Percentiles rank a stretch among this genome's conserved stretches.
Conservation (phyloP, 2,329 filamentous ascomycete species). For the Sclerotinia minor region DNA sequence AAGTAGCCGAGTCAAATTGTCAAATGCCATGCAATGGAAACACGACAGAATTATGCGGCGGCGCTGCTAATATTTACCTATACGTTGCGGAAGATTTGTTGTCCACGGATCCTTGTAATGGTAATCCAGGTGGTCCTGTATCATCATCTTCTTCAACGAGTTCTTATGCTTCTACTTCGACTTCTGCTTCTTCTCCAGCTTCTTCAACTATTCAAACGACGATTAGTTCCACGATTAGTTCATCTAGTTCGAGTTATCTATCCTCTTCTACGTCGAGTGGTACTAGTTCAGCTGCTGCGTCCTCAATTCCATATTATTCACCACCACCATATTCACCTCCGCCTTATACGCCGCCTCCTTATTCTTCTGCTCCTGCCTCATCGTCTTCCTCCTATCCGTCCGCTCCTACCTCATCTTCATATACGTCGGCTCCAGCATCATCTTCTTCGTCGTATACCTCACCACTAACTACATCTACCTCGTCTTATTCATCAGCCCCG, state of each 20-base stretch:
- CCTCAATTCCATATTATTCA: background rate
- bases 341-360: background rate
- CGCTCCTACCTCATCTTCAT: background rate
- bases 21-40: slow-evolving; percentile 40
- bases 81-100: slow-evolving; percentile 51
- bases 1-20: slow-evolving; percentile 33
- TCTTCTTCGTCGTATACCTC: background rate
- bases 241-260: background rate
- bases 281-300: background rate
- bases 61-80: slow-evolving; percentile 40
- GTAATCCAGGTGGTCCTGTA: slow-evolving; percentile 17
- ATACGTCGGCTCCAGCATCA: background rate
- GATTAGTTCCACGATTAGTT: background rate
- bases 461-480: too few species aligned
- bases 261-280: background rate
- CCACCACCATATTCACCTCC: background rate
- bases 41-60: slow-evolving; percentile 42
- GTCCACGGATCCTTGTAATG: slow-evolving; percentile 51
- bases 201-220: slow-evolving; percentile 12
- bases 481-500: too few species aligned
- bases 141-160: slow-evolving; percentile 25
- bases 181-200: slow-evolving; percentile 14
- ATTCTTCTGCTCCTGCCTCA: background rate
- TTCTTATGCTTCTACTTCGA: slow-evolving; percentile 10
- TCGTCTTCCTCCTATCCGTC: background rate